Evolutionary conservation across 2,329 filamentous ascomycete species (phyloP).

Genomic region (Neophaeococcomyces aloes): DNA sequence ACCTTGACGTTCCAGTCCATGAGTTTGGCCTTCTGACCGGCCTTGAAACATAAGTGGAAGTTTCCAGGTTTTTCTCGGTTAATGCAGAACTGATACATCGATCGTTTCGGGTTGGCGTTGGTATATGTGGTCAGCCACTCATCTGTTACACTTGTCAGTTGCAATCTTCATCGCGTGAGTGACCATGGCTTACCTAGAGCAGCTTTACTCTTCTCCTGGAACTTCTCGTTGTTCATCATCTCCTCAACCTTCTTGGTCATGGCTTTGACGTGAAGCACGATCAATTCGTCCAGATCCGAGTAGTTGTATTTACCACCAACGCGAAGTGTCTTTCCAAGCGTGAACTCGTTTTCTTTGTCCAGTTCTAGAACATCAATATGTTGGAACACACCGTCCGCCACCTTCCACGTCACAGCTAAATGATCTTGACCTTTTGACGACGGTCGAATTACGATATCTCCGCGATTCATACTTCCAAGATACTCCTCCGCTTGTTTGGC

Average conservation of each 20-base stretch:
- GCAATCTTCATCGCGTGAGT: neutral
- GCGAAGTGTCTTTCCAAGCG: slow-evolving; percentile 73
- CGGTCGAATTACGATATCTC: slow-evolving; percentile 88
- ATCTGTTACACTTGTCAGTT: slow-evolving; percentile 43
- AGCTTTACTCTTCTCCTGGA: slow-evolving; percentile 65
- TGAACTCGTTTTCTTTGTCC: slow-evolving; percentile 95
- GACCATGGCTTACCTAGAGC: slow-evolving; percentile 61
- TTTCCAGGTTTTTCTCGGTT: slow-evolving; percentile 86
- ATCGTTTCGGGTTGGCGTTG: slow-evolving; percentile 86
- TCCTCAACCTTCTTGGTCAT: slow-evolving; percentile 98
- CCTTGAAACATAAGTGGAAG: slow-evolving; percentile 95
- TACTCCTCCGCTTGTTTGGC: slow-evolving; percentile 86
- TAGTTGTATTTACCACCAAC: slow-evolving; percentile 86
- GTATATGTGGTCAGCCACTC: slow-evolving; percentile 95
- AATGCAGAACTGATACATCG: slow-evolving; percentile 91
- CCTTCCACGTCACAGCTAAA: slow-evolving; percentile 95
- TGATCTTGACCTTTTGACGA: slow-evolving; percentile 94
- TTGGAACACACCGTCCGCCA: slow-evolving; percentile 89
- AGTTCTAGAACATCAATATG: slow-evolving; percentile 95
- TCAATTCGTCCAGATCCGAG: slow-evolving; percentile 91
- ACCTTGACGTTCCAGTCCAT: slow-evolving; percentile 79
- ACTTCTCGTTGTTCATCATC: slow-evolving; percentile 90
- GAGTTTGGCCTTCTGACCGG: slow-evolving; percentile 61
- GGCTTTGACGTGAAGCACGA: slow-evolving; percentile 91
- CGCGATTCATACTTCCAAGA: slow-evolving; percentile 70